These are phyloP conservation scores for Trichoderma orchidacearum DNA, from an alignment of 495 filamentous ascomycete species.

Conservation along the genomic window DNA sequence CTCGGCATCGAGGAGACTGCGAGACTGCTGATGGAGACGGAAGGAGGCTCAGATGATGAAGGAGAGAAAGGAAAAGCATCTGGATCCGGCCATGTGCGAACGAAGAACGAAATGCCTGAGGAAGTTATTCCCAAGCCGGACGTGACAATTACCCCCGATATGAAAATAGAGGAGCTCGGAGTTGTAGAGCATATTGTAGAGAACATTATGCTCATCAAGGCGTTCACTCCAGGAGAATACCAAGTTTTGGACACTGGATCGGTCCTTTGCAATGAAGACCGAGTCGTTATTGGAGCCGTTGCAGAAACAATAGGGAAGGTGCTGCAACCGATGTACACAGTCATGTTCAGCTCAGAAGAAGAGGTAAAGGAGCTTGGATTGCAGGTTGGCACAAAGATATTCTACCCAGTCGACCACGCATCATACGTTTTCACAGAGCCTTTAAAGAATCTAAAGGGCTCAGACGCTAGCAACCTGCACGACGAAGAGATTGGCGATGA, in stretches of 20 bases:
- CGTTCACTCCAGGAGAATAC: slow-evolving; percentile 62
- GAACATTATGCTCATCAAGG: slow-evolving; percentile 64
- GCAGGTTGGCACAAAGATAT: slow-evolving; percentile 48
- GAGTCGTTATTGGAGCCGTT: slow-evolving; percentile 63
- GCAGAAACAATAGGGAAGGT: slow-evolving; percentile 73
- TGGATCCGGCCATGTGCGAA: slow-evolving; percentile 39
- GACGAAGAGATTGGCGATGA: slow-evolving; percentile 83
- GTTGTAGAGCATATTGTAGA: slow-evolving; percentile 59
- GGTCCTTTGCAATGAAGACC: slow-evolving; percentile 65
- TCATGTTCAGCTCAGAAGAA: slow-evolving; percentile 49
- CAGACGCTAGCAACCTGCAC: slow-evolving; percentile 85
- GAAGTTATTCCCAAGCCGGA: slow-evolving; percentile 59
- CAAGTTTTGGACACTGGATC: slow-evolving; percentile 74
- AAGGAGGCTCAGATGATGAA: slow-evolving; percentile 57
- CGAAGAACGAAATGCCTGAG: slow-evolving; percentile 60
- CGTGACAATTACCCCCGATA: slow-evolving; percentile 56
- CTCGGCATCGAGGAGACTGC: slow-evolving; percentile 68
- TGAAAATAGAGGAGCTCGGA: slow-evolving; percentile 62
- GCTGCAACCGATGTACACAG: slow-evolving; percentile 66
- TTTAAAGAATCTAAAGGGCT: slow-evolving; percentile 62
- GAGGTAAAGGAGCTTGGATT: slow-evolving; percentile 58
- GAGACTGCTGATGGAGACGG: slow-evolving; percentile 64
- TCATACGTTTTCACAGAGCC: slow-evolving; percentile 73
- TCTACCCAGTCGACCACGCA: slow-evolving; percentile 62
- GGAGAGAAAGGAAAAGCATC: slow-evolving; percentile 36